Base-by-base conservation (phyloP, 192 early-diverging fungal genomes). In the Coemansia sp. region DNA sequence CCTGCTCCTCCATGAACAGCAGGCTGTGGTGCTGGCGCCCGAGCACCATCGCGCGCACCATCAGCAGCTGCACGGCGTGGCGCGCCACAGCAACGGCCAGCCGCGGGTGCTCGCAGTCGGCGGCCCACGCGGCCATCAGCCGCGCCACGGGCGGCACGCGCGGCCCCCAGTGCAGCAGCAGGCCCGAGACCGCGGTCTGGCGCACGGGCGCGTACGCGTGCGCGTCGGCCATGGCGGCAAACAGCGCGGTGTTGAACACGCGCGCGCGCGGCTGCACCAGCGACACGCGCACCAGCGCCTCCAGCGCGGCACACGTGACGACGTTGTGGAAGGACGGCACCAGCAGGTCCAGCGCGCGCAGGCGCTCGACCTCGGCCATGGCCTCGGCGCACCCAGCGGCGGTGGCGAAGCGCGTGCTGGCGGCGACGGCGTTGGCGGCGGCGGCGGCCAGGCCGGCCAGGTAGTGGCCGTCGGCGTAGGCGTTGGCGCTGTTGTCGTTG, bases 401-500 rank as follows among this genome's bases (percentile, higher is more conserved):
- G 14, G 61, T 23, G 3, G 41, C 41, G 42, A 81, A 81, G 14
- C 73, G 57, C 21, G 3, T 25, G 69, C 78, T 81, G 58, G 25
- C 57, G 28, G 91, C 79, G 13, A 94, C 75, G 0, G 87, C 66
- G 65, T 91, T 83, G 18, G 86, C 88, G 28, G 94, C 69, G 0
- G 89, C 85, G 11, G 82, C 85, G n/a, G 96, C 87, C n/a, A 95
- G 68, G 1, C 83, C 84, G 11, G 88, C 82, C 20, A 96, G 71
- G 62, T 89, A 96, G 60, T 90, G 92, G 61, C 85, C 83, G 60
- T 96, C 95, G 1, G 93, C 88, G 45, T 87, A 94, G 79, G 76
- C 74, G 70, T 96, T 98, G 50, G 89, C 88, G 47, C 90, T 89
- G 68, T 97, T 99, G 76, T 97, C 95, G 75, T 99, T 99, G 77